These are phyloP conservation scores for Trametes cingulata DNA, from an alignment of 768 basidiomycete species.

Conservation along the genomic window DNA sequence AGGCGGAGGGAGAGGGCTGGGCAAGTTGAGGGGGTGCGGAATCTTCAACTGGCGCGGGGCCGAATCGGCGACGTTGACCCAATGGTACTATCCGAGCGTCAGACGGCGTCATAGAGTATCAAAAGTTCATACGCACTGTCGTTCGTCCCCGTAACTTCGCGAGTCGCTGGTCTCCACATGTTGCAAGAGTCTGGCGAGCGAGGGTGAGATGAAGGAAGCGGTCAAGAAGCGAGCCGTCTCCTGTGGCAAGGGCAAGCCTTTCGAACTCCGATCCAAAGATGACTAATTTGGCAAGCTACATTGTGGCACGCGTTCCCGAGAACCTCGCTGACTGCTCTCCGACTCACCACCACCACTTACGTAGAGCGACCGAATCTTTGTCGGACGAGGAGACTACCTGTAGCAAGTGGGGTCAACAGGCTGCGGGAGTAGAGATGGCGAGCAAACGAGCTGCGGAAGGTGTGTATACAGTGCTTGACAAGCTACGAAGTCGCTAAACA, in stretches of 20 bases:
- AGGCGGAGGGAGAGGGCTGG: constrained; percentile 84
- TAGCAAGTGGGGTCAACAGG: too few relatives aligned
- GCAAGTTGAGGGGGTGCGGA: constrained; percentile 80
- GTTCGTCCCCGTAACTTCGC: constrained; percentile 90
- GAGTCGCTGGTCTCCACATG: constrained; percentile 90
- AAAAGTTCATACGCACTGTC: constrained; percentile 61
- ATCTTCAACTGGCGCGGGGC: constrained; percentile 83
- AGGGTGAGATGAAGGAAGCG: constrained; percentile 13
- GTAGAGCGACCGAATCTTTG: too few relatives aligned
- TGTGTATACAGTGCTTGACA: constrained; percentile 12
- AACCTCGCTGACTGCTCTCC: neutral
- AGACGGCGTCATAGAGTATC: constrained; percentile 9
- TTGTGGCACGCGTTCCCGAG: neutral
- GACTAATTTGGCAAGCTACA: constrained; percentile 15
- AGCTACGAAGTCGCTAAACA: neutral
- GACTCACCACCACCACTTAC: neutral
- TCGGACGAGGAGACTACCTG: neutral
- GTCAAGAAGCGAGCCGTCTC: neutral
- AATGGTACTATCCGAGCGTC: constrained; percentile 58
- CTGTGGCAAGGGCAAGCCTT: constrained; percentile 12
- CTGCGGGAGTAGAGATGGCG: constrained; percentile 21
- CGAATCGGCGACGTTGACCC: constrained; percentile 88
- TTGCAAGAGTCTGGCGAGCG: constrained; percentile 14
- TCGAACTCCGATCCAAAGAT: constrained; percentile 26
- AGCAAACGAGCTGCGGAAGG: constrained; percentile 34